Base-by-base conservation (phyloP, 306 rosid genomes). In the Trifolium repens region DNA sequence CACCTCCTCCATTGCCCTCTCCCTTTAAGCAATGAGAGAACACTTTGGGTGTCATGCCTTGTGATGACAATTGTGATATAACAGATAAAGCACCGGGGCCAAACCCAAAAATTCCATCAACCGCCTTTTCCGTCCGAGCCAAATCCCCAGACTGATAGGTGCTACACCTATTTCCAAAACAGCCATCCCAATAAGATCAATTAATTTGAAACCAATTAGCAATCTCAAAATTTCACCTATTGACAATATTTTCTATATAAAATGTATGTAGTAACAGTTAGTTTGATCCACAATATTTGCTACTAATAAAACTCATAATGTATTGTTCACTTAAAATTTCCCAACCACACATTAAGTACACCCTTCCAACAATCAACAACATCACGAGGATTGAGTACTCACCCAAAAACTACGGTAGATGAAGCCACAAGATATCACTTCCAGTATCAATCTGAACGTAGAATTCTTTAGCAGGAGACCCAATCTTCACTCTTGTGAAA, bases 1-100 rank as follows among this genome's bases (percentile, higher is more conserved):
- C 71, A 24, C 98, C 98, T 68, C 98, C 98, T 74, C 98, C 98
- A 75, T 75, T 88, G 19, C 87, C 96, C 61, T 85, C 90, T 81
- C 98, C 98, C 78, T 87, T 93, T 77, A 93, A 79, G 83, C 98
- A 93, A 78, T 93, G 97, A 57, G 98, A 93, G 86, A 93, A 91
- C 58, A 83, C 96, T 83, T 85, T 89, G 67, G 98, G 98, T 47
- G 96, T 82, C 65, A 88, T 22, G 47, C 90, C 92, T 73, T 62
- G 89, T 66, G 91, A 88, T 57, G 98, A 88, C 84, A 93, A 77
- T 69, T 93, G 98, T 49, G 98, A 93, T 76, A 91, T 83, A 77
- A 91, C 92, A 54, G 98, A 93, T 46, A 91, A 80, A 77, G 84
- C 81, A 77, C 98, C 96, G 2, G 85, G 98, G 67, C 97, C 98